phyloP scores from a whole-genome alignment of 2,329 filamentous ascomycete genomes.

The Cladosporium sp. region DNA sequence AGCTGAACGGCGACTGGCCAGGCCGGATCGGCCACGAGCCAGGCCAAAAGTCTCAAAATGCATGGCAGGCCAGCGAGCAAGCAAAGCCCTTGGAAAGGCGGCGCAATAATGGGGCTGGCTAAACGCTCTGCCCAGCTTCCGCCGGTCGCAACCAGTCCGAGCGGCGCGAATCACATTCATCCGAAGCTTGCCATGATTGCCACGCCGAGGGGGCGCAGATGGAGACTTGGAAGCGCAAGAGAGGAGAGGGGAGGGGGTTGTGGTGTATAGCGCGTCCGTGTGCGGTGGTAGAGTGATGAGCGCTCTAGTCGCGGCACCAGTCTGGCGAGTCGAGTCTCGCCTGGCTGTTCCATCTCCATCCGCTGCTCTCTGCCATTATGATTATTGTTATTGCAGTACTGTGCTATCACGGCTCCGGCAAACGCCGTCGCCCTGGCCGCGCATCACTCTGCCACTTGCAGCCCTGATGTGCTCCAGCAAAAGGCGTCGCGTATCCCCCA shows the following conservation, averaged over 20 bases:
- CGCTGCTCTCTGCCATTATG: too few relatives aligned
- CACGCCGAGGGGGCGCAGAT: slow-evolving; percentile 1
- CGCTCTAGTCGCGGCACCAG: too few relatives aligned
- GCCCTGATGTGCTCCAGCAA: slow-evolving; percentile 7
- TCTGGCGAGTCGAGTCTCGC: too few relatives aligned
- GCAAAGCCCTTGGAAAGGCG: slow-evolving; percentile 1
- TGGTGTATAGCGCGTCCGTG: too few relatives aligned
- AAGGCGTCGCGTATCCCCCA: not conserved
- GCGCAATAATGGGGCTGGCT: slow-evolving; percentile 4
- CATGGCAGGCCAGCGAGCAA: slow-evolving; percentile 1
- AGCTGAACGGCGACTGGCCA: not conserved
- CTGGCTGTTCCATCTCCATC: too few relatives aligned
- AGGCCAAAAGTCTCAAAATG: not conserved
- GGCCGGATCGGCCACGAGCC: slow-evolving; percentile 5
- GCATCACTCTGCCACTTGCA: slow-evolving; percentile 1
- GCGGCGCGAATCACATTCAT: slow-evolving; percentile 9
- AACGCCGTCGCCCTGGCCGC: slow-evolving; percentile 5
- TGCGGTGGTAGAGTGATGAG: too few relatives aligned
- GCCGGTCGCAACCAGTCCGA: slow-evolving; percentile 4
- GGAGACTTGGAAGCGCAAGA: too few relatives aligned
- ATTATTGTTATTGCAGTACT: too few relatives aligned
- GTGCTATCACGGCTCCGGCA: not conserved
- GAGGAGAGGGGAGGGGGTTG: slow-evolving; percentile 1
- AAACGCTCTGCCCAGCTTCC: slow-evolving; percentile 7
- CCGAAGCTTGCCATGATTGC: slow-evolving; percentile 7